These are phyloP conservation scores for Chamaecrista fasciculata DNA, from an alignment of 306 rosid genomes.

Conservation along the genomic window DNA sequence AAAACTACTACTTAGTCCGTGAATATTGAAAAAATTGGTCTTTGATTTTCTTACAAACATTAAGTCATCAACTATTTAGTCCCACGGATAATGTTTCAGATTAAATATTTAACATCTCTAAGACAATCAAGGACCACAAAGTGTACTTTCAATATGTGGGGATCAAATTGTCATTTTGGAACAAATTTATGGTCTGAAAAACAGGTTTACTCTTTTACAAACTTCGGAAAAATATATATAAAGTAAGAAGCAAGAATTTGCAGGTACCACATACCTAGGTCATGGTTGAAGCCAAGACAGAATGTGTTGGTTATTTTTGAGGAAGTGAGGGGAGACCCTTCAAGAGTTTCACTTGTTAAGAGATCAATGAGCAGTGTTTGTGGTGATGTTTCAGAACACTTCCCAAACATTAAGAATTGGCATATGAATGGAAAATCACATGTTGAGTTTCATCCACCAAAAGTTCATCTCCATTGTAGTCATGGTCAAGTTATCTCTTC, in stretches of 20 bases:
- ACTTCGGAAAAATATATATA: not conserved
- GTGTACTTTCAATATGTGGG: too few species aligned
- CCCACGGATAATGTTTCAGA: too few species aligned
- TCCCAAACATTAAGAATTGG: conserved; percentile 43
- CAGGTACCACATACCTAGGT: conserved; percentile 87
- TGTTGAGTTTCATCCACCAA: conserved; percentile 40
- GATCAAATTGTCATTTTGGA: too few species aligned
- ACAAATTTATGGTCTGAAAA: too few species aligned
- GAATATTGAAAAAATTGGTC: too few species aligned
- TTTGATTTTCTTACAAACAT: too few species aligned
- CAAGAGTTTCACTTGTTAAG: conserved; percentile 52
- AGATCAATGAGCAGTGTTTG: conserved; percentile 62
- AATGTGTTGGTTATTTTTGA: conserved; percentile 70
- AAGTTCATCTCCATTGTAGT: conserved; percentile 57
- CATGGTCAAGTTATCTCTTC: conserved; percentile 61
- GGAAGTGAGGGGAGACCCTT: conserved; percentile 71
- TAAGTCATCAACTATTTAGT: too few species aligned
- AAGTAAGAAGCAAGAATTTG: conserved; percentile 13
- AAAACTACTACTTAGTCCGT: too few species aligned
- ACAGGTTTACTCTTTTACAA: too few species aligned
- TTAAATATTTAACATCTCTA: too few species aligned
- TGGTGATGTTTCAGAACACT: conserved; percentile 56
- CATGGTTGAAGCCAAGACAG: conserved; percentile 70
- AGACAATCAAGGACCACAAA: too few species aligned
- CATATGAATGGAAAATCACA: conserved; percentile 40